Conservation (phyloP, 75 land plant species). For the Gnetum montanum region DNA sequence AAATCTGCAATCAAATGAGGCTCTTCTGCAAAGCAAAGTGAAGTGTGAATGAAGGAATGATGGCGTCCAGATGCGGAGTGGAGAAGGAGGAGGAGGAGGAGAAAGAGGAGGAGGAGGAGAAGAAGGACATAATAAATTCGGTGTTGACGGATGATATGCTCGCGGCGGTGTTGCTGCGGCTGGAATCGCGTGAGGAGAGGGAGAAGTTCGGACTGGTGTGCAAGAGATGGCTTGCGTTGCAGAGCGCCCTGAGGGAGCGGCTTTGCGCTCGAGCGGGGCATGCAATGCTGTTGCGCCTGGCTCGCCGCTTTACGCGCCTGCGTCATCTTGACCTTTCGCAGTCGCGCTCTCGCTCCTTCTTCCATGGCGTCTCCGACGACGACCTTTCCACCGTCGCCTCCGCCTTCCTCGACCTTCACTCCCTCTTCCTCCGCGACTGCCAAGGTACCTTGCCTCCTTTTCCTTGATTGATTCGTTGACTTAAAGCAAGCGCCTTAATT, state of each 20-base stretch:
- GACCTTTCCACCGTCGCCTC: slow-evolving; percentile 52
- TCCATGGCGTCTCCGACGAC: slow-evolving; percentile 66
- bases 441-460: slow-evolving; percentile 41
- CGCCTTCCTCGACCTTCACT: slow-evolving; percentile 29
- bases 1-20: too few species aligned
- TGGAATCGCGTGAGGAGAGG: slow-evolving; percentile 40
- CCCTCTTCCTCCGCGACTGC: slow-evolving; percentile 49
- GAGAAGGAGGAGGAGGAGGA: too few species aligned
- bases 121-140: slow-evolving; percentile 30
- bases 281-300: slow-evolving; percentile 58
- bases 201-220: slow-evolving; percentile 74
- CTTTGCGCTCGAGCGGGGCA: slow-evolving; percentile 74
- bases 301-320: slow-evolving; percentile 54
- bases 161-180: slow-evolving; percentile 35
- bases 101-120: not conserved
- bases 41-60: too few species aligned
- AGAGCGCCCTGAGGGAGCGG: slow-evolving; percentile 59
- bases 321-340: slow-evolving; percentile 65
- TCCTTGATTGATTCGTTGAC: not conserved
- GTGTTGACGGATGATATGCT: slow-evolving; percentile 63
- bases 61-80: too few species aligned
- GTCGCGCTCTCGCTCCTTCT: slow-evolving; percentile 61
- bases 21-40: too few species aligned
- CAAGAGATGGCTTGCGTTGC: slow-evolving; percentile 78
- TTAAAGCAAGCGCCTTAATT: too few species aligned